These are phyloP conservation scores for Boletellus sp. DNA, from an alignment of 768 basidiomycete species.

Conservation along the genomic window DNA sequence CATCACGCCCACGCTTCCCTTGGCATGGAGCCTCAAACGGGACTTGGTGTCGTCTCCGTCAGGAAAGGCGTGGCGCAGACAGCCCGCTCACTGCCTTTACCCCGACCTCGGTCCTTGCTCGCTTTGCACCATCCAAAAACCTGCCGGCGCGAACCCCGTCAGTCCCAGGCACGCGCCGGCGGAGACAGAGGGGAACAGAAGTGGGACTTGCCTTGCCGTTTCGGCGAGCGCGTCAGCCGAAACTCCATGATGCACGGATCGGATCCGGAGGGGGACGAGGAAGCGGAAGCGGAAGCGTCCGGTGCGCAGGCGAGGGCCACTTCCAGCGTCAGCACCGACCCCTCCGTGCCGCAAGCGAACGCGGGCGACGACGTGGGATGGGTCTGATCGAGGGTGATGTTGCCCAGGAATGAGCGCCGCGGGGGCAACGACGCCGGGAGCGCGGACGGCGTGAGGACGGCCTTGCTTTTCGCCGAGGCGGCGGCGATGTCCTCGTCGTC, in stretches of 20 bases:
- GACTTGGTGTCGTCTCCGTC: no score
- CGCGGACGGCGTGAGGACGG: constrained; percentile 4
- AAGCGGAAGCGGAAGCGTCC: no score
- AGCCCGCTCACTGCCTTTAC: neutral
- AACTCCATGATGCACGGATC: constrained; percentile 25
- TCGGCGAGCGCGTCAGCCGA: constrained; percentile 12
- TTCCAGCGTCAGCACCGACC: constrained; percentile 20
- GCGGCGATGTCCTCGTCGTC: no score
- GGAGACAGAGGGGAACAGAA: no score
- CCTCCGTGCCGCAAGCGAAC: constrained; percentile 11
- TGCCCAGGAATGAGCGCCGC: constrained; percentile 13
- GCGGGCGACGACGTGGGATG: constrained; percentile 6
- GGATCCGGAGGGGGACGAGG: neutral
- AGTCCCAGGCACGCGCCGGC: no score
- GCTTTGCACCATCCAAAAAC: constrained; percentile 20
- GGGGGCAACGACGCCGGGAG: constrained; percentile 11
- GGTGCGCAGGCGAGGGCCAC: constrained; percentile 16
- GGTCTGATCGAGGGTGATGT: constrained; percentile 14
- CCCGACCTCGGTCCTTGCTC: neutral
- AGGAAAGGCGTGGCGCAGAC: no score
- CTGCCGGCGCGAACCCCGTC: constrained; percentile 1
- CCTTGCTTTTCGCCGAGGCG: neutral
- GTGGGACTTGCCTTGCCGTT: constrained; percentile 14
- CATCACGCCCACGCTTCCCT: no score
- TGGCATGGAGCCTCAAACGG: no score